Conservation (phyloP, 1,284 basidiomycete species). For the Moesziomyces aphidis region DNA sequence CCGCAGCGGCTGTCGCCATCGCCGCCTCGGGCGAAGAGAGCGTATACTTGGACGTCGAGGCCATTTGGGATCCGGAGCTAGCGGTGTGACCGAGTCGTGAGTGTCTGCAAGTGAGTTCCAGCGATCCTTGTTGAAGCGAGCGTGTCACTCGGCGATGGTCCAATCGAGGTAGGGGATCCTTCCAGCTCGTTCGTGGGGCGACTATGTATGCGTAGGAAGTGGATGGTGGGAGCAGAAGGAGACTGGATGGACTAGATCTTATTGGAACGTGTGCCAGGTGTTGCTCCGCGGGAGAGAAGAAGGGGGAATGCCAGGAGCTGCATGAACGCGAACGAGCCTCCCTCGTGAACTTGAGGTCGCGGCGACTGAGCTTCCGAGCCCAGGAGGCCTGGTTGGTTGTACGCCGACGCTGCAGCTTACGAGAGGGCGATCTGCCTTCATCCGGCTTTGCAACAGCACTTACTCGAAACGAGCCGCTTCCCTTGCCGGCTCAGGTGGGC, state of each 20-base stretch:
- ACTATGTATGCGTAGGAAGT: background rate
- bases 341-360: no score
- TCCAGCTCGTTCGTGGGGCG: background rate
- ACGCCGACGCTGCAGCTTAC: background rate
- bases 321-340: no score
- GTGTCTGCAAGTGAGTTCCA: background rate
- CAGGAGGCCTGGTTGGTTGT: no score
- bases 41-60: conserved; percentile 33
- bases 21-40: conserved; percentile 10
- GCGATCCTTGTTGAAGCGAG: background rate
- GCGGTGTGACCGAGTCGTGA: no score
- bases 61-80: conserved; percentile 13
- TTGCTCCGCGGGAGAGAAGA: no score
- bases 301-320: no score
- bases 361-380: no score
- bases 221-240: no score
- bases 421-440: background rate
- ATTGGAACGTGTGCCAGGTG: no score
- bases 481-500: background rate
- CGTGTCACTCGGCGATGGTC: background rate
- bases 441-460: background rate
- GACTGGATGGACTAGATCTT: no score
- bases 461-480: background rate
- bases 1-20: background rate
- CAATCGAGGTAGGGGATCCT: background rate